These are phyloP conservation scores for Debaryomyces sp. DNA, from an alignment of 1,139 yeast species.

Conservation along the genomic window DNA sequence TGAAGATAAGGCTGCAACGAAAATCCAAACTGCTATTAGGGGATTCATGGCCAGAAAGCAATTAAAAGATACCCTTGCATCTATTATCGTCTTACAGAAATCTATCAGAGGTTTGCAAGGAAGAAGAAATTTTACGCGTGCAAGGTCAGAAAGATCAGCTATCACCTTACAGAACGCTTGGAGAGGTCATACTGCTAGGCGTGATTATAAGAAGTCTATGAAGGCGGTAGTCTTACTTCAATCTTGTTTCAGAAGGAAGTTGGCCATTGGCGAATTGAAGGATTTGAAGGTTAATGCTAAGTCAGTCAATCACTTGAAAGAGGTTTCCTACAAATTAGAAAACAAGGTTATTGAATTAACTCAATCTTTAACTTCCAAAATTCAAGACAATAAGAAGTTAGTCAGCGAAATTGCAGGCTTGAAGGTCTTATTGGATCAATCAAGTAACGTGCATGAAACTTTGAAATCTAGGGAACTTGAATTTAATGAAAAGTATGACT, in stretches of 20 bases:
- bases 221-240: constrained; percentile 73
- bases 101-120: constrained; percentile 68
- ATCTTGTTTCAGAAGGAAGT: constrained; percentile 73
- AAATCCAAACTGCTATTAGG: constrained; percentile 74
- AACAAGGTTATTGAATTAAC: constrained; percentile 95
- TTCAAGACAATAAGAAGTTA: constrained; percentile 77
- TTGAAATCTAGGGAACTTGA: constrained; percentile 60
- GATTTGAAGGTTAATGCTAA: constrained; percentile 80
- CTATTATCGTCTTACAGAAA: constrained; percentile 67
- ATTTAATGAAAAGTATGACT: constrained; percentile 48
- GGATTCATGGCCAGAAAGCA: constrained; percentile 59
- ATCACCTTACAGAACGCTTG: constrained; percentile 66
- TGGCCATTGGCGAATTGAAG: constrained; percentile 67
- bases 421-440: constrained; percentile 58
- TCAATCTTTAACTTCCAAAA: constrained; percentile 75
- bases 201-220: constrained; percentile 39
- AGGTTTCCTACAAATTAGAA: constrained; percentile 89
- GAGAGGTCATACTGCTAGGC: constrained; percentile 60
- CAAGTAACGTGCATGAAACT: constrained; percentile 58
- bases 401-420: constrained; percentile 60
- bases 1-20: constrained; percentile 66
- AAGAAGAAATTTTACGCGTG: constrained; percentile 48
- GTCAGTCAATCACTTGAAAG: constrained; percentile 85
- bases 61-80: constrained; percentile 43
- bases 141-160: constrained; percentile 66